Evolutionary conservation across 805 yeast species (phyloP).

Genomic region (Kodamaea restingae): DNA sequence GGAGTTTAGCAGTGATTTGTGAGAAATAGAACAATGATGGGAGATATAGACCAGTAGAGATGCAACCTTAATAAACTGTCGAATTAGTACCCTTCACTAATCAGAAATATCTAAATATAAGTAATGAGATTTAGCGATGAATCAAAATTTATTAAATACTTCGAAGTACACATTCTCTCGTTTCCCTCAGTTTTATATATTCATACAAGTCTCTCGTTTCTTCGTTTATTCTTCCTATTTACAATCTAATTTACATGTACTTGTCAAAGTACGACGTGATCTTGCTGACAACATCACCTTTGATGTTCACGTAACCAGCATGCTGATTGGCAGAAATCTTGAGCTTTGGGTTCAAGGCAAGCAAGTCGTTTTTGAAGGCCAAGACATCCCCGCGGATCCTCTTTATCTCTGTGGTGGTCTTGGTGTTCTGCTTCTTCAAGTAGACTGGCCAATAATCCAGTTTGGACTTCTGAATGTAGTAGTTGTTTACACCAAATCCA

Average conservation of each 20-base stretch:
- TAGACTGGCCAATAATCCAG: conserved; percentile 81
- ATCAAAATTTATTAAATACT: too few species aligned
- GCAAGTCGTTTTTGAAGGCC: conserved; percentile 64
- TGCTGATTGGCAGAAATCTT: conserved; percentile 33
- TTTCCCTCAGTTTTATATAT: too few species aligned
- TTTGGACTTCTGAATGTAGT: conserved; percentile 47
- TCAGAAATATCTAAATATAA: too few species aligned
- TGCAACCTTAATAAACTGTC: too few species aligned
- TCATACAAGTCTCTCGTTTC: neutral
- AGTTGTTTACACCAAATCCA: conserved; percentile 35
- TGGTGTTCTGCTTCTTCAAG: conserved; percentile 59
- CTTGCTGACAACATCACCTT: conserved; percentile 35
- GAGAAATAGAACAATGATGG: neutral
- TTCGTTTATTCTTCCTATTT: neutral
- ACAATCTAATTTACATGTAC: conserved; percentile 6
- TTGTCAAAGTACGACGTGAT: conserved; percentile 27
- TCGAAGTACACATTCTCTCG: neutral
- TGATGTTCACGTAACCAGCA: conserved; percentile 37
- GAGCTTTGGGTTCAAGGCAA: conserved; percentile 45
- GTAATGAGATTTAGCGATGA: too few species aligned
- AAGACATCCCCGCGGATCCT: conserved; percentile 64
- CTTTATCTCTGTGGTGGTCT: conserved; percentile 69
- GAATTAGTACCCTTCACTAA: too few species aligned
- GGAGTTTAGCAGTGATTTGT: conserved; percentile 18
- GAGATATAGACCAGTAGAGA: neutral